phyloP scores from a whole-genome alignment of 169 alveolate genomes.

The Eimeria brunetti region DNA sequence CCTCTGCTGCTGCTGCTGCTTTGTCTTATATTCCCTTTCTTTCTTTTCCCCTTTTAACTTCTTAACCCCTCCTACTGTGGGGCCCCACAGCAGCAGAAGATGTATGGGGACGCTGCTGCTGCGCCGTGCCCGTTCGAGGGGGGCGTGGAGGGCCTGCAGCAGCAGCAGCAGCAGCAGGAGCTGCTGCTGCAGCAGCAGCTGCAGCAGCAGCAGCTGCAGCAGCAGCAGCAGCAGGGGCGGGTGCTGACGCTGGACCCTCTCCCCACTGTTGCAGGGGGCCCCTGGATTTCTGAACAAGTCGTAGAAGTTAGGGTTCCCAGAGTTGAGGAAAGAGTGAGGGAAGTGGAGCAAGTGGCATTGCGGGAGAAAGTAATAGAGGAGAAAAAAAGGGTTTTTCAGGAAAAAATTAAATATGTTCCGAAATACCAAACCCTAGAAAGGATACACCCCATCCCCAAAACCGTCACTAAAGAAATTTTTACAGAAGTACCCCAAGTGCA shows the following conservation, averaged over 20 bases:
- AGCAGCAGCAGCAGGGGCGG: background rate
- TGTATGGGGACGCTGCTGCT: background rate
- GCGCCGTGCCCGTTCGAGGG: background rate
- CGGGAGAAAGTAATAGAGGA: constrained; percentile 37
- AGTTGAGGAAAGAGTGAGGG: constrained; percentile 33
- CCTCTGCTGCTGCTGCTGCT: too few relatives aligned
- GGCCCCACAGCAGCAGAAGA: constrained; percentile 1
- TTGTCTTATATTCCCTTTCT: background rate
- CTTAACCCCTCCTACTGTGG: background rate
- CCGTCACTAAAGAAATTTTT: constrained; percentile 11
- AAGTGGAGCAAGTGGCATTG: constrained; percentile 40
- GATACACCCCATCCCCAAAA: constrained; percentile 39
- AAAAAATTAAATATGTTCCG: constrained; percentile 49
- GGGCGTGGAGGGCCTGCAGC: background rate
- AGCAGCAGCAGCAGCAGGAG: constrained; percentile 1
- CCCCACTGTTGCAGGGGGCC: constrained; percentile 3
- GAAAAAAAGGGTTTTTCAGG: constrained; percentile 1
- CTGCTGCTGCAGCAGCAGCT: background rate
- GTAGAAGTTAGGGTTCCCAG: constrained; percentile 35
- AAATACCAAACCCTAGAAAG: constrained; percentile 32
- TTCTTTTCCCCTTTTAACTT: background rate
- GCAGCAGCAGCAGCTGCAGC: constrained; percentile 19
- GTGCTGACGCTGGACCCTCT: background rate
- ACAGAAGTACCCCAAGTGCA: constrained; percentile 69
- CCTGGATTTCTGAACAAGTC: constrained; percentile 44